Percentiles rank a stretch among this genome's conserved stretches.
Evolutionary conservation across 2,329 filamentous ascomycete genomes (phyloP).

Genomic region (Verticillium klebahnii): DNA sequence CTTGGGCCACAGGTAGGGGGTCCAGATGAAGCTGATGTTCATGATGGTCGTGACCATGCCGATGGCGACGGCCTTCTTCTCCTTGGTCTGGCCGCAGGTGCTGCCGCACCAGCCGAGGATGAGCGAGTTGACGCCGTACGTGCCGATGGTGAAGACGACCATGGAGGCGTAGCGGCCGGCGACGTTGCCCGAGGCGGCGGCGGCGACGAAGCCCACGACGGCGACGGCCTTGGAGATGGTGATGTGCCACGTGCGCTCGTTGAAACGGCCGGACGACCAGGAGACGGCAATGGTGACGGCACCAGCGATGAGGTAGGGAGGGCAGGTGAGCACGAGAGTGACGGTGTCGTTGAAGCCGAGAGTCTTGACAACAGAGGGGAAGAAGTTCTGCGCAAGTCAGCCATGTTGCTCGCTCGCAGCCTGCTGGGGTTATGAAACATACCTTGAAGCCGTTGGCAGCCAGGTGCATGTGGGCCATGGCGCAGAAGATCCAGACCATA

Average conservation of each 20-base stretch:
- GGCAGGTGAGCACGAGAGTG: constrained; percentile 42
- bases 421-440: background rate
- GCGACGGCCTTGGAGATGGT: constrained; percentile 33
- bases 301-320: constrained; percentile 25
- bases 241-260: constrained; percentile 39
- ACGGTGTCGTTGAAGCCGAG: constrained; percentile 41
- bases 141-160: constrained; percentile 23
- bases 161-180: constrained; percentile 22
- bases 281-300: constrained; percentile 17
- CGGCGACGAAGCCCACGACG: constrained; percentile 30
- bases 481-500: constrained; percentile 39
- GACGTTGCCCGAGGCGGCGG: constrained; percentile 17
- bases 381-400: constrained; percentile 6
- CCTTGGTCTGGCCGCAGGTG: constrained; percentile 33
- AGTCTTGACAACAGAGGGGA: constrained; percentile 38
- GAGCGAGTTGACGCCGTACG: constrained; percentile 30
- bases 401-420: background rate
- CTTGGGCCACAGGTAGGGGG: constrained; percentile 35
- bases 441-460: constrained; percentile 41
- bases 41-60: constrained; percentile 22
- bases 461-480: constrained; percentile 47
- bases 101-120: constrained; percentile 32
- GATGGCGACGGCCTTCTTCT: constrained; percentile 34
- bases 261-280: constrained; percentile 31
- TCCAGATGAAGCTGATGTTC: constrained; percentile 31